Percentiles rank a stretch among this genome's conserved stretches.
These are phyloP conservation scores for Skeletonema marinoi DNA, from an alignment of 108 stramenopile species.

Conservation along the genomic window DNA sequence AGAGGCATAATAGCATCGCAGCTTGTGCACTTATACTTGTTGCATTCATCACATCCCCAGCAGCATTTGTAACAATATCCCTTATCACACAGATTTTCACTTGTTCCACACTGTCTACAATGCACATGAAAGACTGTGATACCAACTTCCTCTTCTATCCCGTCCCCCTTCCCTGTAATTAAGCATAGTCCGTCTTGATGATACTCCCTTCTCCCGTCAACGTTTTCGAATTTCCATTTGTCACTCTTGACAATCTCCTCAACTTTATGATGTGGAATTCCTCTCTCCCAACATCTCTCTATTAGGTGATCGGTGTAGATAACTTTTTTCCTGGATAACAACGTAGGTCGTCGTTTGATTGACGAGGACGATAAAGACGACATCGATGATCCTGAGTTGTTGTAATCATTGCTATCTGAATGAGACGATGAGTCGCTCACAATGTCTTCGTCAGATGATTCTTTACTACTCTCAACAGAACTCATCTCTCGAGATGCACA, in stretches of 20 bases:
- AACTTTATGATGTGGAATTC: not conserved
- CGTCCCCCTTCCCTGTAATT: not conserved
- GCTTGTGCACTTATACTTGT: not conserved
- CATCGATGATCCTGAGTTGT: too few relatives aligned
- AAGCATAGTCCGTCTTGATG: constrained; percentile 8
- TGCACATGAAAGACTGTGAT: not conserved
- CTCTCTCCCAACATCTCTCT: constrained; percentile 2
- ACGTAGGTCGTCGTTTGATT: too few relatives aligned
- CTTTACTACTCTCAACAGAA: too few relatives aligned
- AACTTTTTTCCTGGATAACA: not conserved
- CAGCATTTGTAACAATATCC: constrained; percentile 15
- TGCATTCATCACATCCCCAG: constrained; percentile 11
- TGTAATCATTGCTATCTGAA: too few relatives aligned
- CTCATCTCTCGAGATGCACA: too few relatives aligned
- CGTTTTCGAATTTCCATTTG: not conserved
- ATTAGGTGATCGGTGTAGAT: not conserved
- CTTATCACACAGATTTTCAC: not conserved
- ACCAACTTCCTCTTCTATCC: constrained; percentile 9
- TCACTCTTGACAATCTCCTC: not conserved
- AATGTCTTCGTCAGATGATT: too few relatives aligned
- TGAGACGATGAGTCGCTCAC: too few relatives aligned
- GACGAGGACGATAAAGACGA: too few relatives aligned
- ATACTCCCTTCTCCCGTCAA: not conserved
- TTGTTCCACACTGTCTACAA: not conserved
- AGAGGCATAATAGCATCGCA: not conserved